These are phyloP conservation scores for Aspergillus viridinutans DNA, from an alignment of 2,329 filamentous ascomycete species.

Conservation along the genomic window DNA sequence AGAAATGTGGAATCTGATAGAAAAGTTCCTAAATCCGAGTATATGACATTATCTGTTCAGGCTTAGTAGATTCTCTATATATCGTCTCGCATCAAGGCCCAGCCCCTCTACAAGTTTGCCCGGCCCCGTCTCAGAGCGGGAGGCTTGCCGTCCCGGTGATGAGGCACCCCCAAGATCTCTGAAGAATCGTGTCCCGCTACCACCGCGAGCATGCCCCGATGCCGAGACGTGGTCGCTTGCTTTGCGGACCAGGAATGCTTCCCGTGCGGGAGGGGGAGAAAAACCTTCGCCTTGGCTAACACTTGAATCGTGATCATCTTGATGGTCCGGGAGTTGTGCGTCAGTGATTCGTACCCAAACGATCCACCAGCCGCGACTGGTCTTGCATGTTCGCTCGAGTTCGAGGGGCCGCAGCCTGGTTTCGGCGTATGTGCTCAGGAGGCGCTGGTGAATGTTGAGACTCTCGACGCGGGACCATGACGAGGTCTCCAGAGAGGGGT, in stretches of 20 bases:
- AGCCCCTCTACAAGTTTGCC: constrained; percentile 42
- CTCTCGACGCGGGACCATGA: constrained; percentile 56
- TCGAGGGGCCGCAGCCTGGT: constrained; percentile 48
- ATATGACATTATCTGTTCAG: constrained; percentile 35
- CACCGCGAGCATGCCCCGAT: constrained; percentile 28
- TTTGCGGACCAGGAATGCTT: constrained; percentile 46
- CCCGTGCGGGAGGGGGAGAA: constrained; percentile 19
- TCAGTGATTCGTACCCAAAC: constrained; percentile 56
- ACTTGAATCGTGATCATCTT: constrained; percentile 9
- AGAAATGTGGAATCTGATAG: too few species aligned
- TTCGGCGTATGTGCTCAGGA: constrained; percentile 53
- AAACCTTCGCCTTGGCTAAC: constrained; percentile 3
- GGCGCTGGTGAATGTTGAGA: constrained; percentile 58
- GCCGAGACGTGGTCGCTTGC: constrained; percentile 38
- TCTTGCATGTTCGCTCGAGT: constrained; percentile 60
- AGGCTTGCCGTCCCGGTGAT: constrained; percentile 19
- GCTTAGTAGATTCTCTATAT: constrained; percentile 44
- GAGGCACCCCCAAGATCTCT: constrained; percentile 37
- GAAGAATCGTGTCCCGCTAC: constrained; percentile 35
- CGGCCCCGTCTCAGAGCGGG: constrained; percentile 27
- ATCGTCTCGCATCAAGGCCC: constrained; percentile 44
- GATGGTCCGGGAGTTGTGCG: constrained; percentile 5
- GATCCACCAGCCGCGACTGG: constrained; percentile 63
- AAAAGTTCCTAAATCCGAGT: too few species aligned
- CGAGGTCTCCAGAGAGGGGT: constrained; percentile 18